Conservation (phyloP, 345 rosid genomes). For the Isatis tinctoria region DNA sequence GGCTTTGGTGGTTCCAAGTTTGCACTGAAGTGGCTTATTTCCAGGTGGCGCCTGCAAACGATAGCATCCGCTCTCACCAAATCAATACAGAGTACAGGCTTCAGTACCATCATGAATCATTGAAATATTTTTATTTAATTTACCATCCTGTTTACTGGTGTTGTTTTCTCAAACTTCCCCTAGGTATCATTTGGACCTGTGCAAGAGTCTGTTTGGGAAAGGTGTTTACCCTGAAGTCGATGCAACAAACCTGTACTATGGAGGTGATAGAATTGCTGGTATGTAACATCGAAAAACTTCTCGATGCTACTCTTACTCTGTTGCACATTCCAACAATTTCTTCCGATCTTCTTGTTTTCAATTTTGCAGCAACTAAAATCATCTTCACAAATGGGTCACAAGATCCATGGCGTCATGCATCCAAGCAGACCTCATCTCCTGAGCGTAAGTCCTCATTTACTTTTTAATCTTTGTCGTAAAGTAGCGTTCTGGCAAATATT, state of each 20-base stretch:
- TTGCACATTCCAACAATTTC: background rate
- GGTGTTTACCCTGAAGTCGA: conserved; percentile 81
- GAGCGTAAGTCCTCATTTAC: conserved; percentile 48
- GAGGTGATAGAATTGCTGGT: conserved; percentile 88
- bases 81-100: conserved; percentile 71
- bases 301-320: background rate
- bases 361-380: conserved; percentile 67
- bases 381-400: conserved; percentile 92
- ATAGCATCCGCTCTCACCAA: conserved; percentile 82
- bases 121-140: no score
- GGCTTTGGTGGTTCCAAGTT: conserved; percentile 98
- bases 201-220: conserved; percentile 76
- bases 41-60: conserved; percentile 91
- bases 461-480: no score
- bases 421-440: conserved; percentile 76
- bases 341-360: background rate
- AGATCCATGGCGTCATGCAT: conserved; percentile 99
- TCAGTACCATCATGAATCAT: no score
- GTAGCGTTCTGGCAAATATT: conserved; percentile 39
- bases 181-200: conserved; percentile 89
- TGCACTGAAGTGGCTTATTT: conserved; percentile 96
- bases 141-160: no score
- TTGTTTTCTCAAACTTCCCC: no score
- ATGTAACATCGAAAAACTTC: conserved; percentile 1
- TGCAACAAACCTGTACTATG: conserved; percentile 78